A percentile compares a stretch with the other conserved stretches of the same genome.
These are phyloP conservation scores for Phytophthora quininea DNA, from an alignment of 352 stramenopile species.

Conservation along the genomic window DNA sequence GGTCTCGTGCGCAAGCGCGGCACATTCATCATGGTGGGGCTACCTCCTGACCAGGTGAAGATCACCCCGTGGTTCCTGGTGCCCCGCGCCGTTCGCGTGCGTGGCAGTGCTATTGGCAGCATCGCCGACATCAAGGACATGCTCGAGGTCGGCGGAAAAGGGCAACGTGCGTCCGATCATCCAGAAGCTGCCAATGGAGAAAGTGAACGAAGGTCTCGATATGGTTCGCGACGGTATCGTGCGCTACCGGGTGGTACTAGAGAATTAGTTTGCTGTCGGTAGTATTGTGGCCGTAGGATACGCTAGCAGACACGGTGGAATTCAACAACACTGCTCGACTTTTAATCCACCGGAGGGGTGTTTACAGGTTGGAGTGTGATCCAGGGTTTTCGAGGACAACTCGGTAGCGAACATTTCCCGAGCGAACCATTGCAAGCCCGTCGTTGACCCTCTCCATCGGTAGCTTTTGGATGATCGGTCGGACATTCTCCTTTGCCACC, in stretches of 20 bases:
- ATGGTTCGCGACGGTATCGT: conserved; percentile 9
- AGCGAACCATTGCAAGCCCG: conserved; percentile 36
- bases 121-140: too few species aligned
- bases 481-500: conserved; percentile 63
- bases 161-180: too few species aligned
- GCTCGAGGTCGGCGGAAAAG: too few species aligned
- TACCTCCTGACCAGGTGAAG: too few species aligned
- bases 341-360: too few species aligned
- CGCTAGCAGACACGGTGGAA: too few species aligned
- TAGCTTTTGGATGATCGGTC: conserved; percentile 42
- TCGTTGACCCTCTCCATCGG: conserved; percentile 45
- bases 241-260: conserved; percentile 24
- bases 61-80: conserved; percentile 37
- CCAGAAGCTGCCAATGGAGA: too few species aligned
- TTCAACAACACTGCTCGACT: too few species aligned
- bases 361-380: too few species aligned
- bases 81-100: conserved; percentile 11
- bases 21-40: conserved; percentile 35
- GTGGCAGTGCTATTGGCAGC: neutral
- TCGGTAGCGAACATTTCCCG: conserved; percentile 24
- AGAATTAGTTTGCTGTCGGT: conserved; percentile 12
- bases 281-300: too few species aligned
- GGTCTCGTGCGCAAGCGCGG: conserved; percentile 21
- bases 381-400: conserved; percentile 8
- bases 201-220: too few species aligned